A percentile compares a stretch with the other conserved stretches of the same genome.
These are phyloP conservation scores for Parmelia sp. DNA, from an alignment of 495 filamentous ascomycete genomes.

Conservation along the genomic window DNA sequence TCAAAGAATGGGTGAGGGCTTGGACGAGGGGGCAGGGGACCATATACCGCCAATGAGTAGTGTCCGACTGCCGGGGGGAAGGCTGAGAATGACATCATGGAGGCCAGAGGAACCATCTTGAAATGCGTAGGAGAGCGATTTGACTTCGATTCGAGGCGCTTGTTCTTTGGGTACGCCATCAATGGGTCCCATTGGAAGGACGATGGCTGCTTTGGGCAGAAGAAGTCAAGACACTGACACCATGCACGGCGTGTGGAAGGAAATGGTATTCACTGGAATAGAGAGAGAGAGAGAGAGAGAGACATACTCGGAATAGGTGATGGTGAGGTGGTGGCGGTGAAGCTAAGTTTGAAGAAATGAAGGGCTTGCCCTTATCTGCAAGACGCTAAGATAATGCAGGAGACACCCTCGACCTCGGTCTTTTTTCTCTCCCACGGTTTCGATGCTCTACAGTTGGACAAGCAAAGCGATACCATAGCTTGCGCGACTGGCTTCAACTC, in stretches of 20 bases:
- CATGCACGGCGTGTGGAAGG: neutral
- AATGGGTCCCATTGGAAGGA: slow-evolving; percentile 17
- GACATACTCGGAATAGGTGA: neutral
- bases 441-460: no score
- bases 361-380: slow-evolving; percentile 1
- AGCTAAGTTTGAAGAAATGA: no score
- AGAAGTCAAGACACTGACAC: neutral
- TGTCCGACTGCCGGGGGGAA: slow-evolving; percentile 79
- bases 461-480: slow-evolving; percentile 4
- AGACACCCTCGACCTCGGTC: no score
- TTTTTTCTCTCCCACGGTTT: neutral
- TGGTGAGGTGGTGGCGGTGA: neutral
- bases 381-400: neutral
- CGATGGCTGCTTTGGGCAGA: neutral
- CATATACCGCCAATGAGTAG: slow-evolving; percentile 79
- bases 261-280: neutral
- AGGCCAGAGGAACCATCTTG: slow-evolving; percentile 72
- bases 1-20: slow-evolving; percentile 11
- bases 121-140: slow-evolving; percentile 80
- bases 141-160: slow-evolving; percentile 58
- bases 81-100: slow-evolving; percentile 57
- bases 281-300: neutral
- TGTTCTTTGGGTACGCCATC: slow-evolving; percentile 17
- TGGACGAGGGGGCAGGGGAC: neutral
- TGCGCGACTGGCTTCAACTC: neutral